Evolutionary conservation across 495 filamentous ascomycete genomes (phyloP), one percentile per base, ranked within the genome.

Genomic region (Aspergillus cavernicola): DNA sequence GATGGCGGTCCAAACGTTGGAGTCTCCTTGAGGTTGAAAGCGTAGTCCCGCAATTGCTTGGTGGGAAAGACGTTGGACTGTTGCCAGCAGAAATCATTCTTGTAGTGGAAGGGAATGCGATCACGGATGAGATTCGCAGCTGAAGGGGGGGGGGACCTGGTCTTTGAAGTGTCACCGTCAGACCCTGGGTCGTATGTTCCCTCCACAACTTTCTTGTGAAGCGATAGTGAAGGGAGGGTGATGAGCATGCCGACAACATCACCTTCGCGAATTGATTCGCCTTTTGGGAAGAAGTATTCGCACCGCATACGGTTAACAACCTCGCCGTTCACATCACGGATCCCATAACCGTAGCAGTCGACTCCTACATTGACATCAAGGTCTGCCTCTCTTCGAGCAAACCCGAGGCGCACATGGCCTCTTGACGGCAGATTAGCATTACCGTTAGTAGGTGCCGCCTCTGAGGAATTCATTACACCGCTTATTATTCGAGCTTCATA

Each of bases 161-260:
- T 35, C 19, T 52, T 51, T 9, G 58, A 60, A 28, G 42, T 46
- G 44, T 68, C 57, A 7, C 66, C 60, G 62, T 96, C 89, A 6
- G 88, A 82, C 2, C 86, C 85, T 1, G 89, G 90, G 60, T 97
- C 92, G 67, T 91, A 96, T 42, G 83, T 81, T 12, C 90, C 90
- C 55, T 86, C 83, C 5, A 91, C 89, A n/a, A 97, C 79, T 60
- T 90, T 93, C 22, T 87, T 84, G 63, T 99, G 95, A 2, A 95
- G 69, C 2, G 81, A 75, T 46, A 96, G 80, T 2, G 90, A 86
- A 0, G 95, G 95, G 4, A 99, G 79, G 45, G 84, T 86, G 57
- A 99, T 95, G 59, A 96, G 88, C 53, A 99, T 74, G 40, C 95
- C 95, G 56, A 99, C 93, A 7, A 99, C 87, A 66, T 99, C 95